Base-by-base conservation (phyloP, 805 yeast genomes). In the Lipomyces lipofer region DNA sequence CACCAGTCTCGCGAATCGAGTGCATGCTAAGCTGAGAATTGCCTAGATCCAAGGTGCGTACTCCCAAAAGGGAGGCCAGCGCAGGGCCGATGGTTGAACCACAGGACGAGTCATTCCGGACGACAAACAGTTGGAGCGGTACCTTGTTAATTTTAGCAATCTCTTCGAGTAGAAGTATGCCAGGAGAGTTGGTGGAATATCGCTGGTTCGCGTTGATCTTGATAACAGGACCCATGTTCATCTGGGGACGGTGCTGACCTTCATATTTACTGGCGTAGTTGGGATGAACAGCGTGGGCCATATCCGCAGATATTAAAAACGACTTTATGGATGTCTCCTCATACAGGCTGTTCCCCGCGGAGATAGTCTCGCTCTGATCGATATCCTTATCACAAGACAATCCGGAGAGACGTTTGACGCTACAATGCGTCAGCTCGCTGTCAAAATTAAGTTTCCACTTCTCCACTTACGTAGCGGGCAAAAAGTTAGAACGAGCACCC, bases 51-150 rank as follows among this genome's bases (percentile, higher is more conserved):
- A 87, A 47, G 24, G 64, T 60, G 13, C 64, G 56, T 8, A 55
- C 45, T 29, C 64, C 64, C 32, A 58, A 48, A n/a, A 86, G 86
- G 2, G 95, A 84, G 32, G 96, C 85, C 54, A 92, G 74, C 70
- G 91, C 87, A 19, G 98, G 98, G 0, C 98, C 99, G 66, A 92
- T 92, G 1, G 99, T 92, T 1, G 95, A 85, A 2, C 99, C 99
- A 72, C 98, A 92, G 2, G 97, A 88, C 2, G 95, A 83, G 67
- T 87, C 96, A 69, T 92, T 94, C 52, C 92, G 80, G 25, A 86
- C 95, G n/a, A 91, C 97, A 73, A 92, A 89, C 52, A 90, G 71
- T 71, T 92, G 99, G 58, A 92, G 71, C 15, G 97, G 97, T n/a
- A 87, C 85, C 63, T 79, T 72, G 3, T 82, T 84, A 25, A 65